A percentile compares a stretch with the other conserved stretches of the same genome.
These are phyloP conservation scores for Elongisporangium prolatum DNA, from an alignment of 352 stramenopile species.

Conservation along the genomic window DNA sequence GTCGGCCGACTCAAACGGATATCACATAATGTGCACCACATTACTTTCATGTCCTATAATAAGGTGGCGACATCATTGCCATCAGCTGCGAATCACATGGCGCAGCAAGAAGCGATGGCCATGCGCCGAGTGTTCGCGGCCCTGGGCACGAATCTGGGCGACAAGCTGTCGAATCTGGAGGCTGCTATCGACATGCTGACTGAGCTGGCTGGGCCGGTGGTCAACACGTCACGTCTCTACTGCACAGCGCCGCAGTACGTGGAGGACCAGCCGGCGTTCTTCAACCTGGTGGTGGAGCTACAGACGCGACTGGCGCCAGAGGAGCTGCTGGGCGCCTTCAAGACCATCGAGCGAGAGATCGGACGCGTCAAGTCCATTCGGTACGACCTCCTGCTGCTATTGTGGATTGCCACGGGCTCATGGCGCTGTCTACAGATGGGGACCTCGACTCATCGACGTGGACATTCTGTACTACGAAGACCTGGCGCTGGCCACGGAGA, in stretches of 20 bases:
- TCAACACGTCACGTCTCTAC: slow-evolving; percentile 90
- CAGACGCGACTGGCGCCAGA: slow-evolving; percentile 72
- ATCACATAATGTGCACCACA: neutral
- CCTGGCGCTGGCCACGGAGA: slow-evolving; percentile 60
- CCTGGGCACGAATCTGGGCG: slow-evolving; percentile 73
- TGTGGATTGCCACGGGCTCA: neutral
- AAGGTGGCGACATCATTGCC: neutral
- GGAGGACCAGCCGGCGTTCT: slow-evolving; percentile 92
- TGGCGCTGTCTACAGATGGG: slow-evolving; percentile 59
- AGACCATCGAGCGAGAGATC: slow-evolving; percentile 87
- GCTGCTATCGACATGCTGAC: slow-evolving; percentile 48
- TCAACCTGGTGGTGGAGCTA: slow-evolving; percentile 91
- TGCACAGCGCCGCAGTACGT: slow-evolving; percentile 93
- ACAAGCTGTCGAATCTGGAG: slow-evolving; percentile 69
- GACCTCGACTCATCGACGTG: slow-evolving; percentile 92
- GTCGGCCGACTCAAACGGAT: neutral
- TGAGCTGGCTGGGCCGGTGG: slow-evolving; percentile 37
- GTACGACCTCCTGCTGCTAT: slow-evolving; percentile 12
- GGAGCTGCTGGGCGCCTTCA: slow-evolving; percentile 82
- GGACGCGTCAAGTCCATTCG: slow-evolving; percentile 70
- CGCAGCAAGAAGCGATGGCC: neutral
- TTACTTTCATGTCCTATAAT: neutral
- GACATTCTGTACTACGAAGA: slow-evolving; percentile 94
- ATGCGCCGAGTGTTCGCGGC: slow-evolving; percentile 42
- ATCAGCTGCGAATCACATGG: neutral